These are phyloP conservation scores for Diddensiella transvaalensis DNA, from an alignment of 805 yeast genomes.

Conservation along the genomic window DNA sequence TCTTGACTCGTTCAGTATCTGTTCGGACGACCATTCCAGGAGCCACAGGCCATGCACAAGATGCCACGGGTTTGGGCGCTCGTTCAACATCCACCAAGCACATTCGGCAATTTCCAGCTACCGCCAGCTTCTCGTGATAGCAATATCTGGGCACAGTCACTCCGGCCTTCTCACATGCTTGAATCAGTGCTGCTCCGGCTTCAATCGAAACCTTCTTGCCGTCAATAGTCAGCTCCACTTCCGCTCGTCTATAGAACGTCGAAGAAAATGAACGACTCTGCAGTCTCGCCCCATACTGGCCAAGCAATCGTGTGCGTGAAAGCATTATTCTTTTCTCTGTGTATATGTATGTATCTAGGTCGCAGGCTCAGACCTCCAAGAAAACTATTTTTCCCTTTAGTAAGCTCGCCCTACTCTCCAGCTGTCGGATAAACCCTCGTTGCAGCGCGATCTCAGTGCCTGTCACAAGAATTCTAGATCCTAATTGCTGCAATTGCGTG, in stretches of 20 bases:
- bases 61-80: slow-evolving; percentile 85
- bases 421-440: too few relatives aligned
- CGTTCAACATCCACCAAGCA: slow-evolving; percentile 86
- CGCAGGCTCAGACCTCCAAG: too few relatives aligned
- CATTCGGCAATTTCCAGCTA: slow-evolving; percentile 94
- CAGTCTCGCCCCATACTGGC: slow-evolving; percentile 1
- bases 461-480: too few relatives aligned
- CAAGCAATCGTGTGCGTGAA: slow-evolving; percentile 3
- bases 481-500: too few relatives aligned
- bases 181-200: slow-evolving; percentile 83
- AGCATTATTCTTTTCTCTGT: not conserved
- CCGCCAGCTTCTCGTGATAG: slow-evolving; percentile 84
- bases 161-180: slow-evolving; percentile 90
- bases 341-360: too few relatives aligned
- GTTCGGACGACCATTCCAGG: slow-evolving; percentile 86
- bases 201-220: slow-evolving; percentile 74
- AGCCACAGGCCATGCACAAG: slow-evolving; percentile 90
- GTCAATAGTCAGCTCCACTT: slow-evolving; percentile 56
- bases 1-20: slow-evolving; percentile 68
- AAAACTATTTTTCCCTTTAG: too few relatives aligned
- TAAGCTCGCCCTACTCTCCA: too few relatives aligned
- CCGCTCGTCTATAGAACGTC: slow-evolving; percentile 41
- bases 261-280: slow-evolving; percentile 33
- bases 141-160: slow-evolving; percentile 85
- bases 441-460: too few relatives aligned